Evolutionary conservation across 768 basidiomycete species (phyloP).

Genomic region (Lactifluus subvellereus): DNA sequence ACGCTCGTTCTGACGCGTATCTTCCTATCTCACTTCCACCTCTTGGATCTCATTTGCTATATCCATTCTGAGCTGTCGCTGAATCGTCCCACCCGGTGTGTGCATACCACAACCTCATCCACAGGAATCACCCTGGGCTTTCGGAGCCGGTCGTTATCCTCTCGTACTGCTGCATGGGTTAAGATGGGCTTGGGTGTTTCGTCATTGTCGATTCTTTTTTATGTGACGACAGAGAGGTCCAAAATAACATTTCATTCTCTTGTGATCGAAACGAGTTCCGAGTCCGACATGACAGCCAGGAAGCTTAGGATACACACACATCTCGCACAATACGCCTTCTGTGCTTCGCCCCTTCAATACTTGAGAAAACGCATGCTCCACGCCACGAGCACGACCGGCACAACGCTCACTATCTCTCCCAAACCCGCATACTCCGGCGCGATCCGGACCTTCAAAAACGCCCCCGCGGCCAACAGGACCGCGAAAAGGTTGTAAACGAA

Average conservation of each 20-base stretch:
- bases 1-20: no score
- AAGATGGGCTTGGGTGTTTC: no score
- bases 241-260: neutral
- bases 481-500: slow-evolving; percentile 41
- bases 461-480: slow-evolving; percentile 46
- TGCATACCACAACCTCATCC: neutral
- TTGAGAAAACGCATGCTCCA: slow-evolving; percentile 24
- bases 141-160: no score
- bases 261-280: neutral
- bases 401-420: slow-evolving; percentile 39
- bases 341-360: neutral
- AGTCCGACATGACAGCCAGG: neutral
- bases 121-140: neutral
- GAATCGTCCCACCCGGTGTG: no score
- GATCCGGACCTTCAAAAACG: slow-evolving; percentile 37
- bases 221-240: no score
- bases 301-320: neutral
- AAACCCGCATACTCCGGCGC: slow-evolving; percentile 40
- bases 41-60: no score
- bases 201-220: no score
- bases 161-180: no score
- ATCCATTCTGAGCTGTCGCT: no score
- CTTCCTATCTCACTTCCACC: no score
- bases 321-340: neutral
- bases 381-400: slow-evolving; percentile 39